phyloP scores from a whole-genome alignment of 1,284 basidiomycete genomes.

The Apiotrichum veenhuisii region DNA sequence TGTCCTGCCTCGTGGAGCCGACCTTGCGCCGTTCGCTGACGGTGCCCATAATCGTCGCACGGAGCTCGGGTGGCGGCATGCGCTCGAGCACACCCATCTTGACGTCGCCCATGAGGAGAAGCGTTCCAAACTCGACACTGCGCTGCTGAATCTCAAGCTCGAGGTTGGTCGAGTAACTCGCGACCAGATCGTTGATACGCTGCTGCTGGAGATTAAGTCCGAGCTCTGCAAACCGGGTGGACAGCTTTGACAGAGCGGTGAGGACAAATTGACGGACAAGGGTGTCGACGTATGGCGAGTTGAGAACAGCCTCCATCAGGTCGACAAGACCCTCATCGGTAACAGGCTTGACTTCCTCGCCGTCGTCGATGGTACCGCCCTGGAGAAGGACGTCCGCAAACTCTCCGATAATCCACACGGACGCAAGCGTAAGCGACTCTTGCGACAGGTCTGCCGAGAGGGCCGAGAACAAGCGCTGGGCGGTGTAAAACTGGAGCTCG shows the following conservation, averaged over 20 bases:
- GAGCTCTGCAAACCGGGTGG: conserved; percentile 61
- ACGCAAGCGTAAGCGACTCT: conserved; percentile 86
- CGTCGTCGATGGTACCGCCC: conserved; percentile 80
- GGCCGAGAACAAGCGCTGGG: conserved; percentile 85
- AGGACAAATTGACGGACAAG: conserved; percentile 90
- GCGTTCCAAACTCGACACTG: conserved; percentile 85
- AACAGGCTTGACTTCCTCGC: conserved; percentile 66
- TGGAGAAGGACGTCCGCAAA: conserved; percentile 89
- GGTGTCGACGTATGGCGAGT: conserved; percentile 91
- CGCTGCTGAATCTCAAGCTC: conserved; percentile 96
- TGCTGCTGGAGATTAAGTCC: conserved; percentile 62
- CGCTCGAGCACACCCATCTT: conserved; percentile 89
- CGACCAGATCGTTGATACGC: conserved; percentile 70
- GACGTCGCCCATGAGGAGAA: conserved; percentile 69
- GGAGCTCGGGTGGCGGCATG: conserved; percentile 97
- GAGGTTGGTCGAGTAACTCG: conserved; percentile 72
- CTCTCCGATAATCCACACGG: conserved; percentile 96
- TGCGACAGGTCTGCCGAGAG: conserved; percentile 91
- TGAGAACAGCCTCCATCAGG: conserved; percentile 77
- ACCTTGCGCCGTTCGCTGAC: conserved; percentile 90
- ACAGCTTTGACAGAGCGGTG: conserved; percentile 84
- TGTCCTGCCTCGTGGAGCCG: conserved; percentile 73
- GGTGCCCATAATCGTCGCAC: conserved; percentile 85
- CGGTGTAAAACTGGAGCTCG: conserved; percentile 92
- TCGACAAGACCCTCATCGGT: conserved; percentile 80